These are phyloP conservation scores for Alternaria sp. DNA, from an alignment of 2,329 filamentous ascomycete genomes.

Conservation along the genomic window DNA sequence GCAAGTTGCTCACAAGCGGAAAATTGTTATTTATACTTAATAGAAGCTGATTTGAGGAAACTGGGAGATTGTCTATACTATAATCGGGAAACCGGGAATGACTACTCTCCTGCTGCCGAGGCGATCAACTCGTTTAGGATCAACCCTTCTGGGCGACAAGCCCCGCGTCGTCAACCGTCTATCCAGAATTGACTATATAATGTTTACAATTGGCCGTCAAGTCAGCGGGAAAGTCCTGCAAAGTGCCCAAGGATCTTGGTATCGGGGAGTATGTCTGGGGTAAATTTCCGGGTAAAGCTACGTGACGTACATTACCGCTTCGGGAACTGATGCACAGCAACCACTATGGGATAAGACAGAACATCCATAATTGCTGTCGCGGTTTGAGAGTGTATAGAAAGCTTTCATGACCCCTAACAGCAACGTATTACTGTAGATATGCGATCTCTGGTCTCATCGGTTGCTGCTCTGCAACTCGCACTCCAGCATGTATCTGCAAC, in stretches of 20 bases:
- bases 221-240: neutral
- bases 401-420: no score
- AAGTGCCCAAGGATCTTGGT: conserved; percentile 13
- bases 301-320: neutral
- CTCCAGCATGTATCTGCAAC: conserved; percentile 3
- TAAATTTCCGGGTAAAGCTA: conserved; percentile 13
- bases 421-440: no score
- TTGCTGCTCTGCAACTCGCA: neutral
- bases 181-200: no score
- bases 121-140: neutral
- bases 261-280: neutral
- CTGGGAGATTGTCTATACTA: no score
- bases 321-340: neutral
- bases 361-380: neutral
- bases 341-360: neutral
- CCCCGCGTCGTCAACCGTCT: neutral
- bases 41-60: no score
- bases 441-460: no score
- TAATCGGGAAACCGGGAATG: no score
- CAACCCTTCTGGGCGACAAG: neutral
- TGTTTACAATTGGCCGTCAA: neutral
- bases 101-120: neutral
- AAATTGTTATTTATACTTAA: no score
- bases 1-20: neutral
- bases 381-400: no score